phyloP scores from a whole-genome alignment of 2,329 filamentous ascomycete genomes.

The Aspergillus jensenii region DNA sequence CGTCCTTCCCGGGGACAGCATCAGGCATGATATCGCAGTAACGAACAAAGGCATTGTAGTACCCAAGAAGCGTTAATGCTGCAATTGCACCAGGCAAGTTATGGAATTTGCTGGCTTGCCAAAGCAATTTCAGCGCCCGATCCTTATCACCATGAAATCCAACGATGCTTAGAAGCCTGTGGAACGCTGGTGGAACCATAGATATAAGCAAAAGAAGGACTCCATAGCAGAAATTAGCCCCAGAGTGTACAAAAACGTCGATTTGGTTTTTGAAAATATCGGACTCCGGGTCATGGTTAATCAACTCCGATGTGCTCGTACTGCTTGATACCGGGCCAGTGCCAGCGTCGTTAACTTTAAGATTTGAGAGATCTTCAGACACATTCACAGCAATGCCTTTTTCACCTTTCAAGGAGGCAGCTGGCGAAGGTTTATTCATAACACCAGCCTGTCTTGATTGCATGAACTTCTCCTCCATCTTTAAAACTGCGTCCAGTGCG shows the following conservation, averaged over 20 bases:
- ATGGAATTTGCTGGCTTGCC: slow-evolving; percentile 80
- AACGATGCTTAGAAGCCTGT: slow-evolving; percentile 79
- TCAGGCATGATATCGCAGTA: slow-evolving; percentile 83
- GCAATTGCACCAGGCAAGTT: slow-evolving; percentile 94
- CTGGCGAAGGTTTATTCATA: slow-evolving; percentile 10
- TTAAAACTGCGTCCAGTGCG: slow-evolving; percentile 75
- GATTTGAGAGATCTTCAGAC: slow-evolving; percentile 21
- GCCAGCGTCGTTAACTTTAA: slow-evolving; percentile 22
- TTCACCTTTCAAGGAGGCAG: background rate
- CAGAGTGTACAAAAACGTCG: slow-evolving; percentile 86
- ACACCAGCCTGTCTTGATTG: slow-evolving; percentile 21
- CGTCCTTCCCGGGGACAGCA: slow-evolving; percentile 41
- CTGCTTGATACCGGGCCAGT: slow-evolving; percentile 21
- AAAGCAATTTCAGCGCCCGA: slow-evolving; percentile 79
- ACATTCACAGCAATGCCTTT: slow-evolving; percentile 17
- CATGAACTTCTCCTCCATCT: slow-evolving; percentile 66
- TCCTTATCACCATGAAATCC: slow-evolving; percentile 89
- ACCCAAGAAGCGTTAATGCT: slow-evolving; percentile 75
- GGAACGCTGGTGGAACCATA: slow-evolving; percentile 87
- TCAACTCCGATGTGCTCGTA: slow-evolving; percentile 24
- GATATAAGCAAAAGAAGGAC: slow-evolving; percentile 84
- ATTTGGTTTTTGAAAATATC: slow-evolving; percentile 70
- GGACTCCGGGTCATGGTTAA: slow-evolving; percentile 56
- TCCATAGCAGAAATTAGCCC: slow-evolving; percentile 85
- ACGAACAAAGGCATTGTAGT: slow-evolving; percentile 83